Evolutionary conservation across 2,329 filamentous ascomycete species (phyloP), one percentile per base, ranked within the genome.

Genomic region (Aureobasidium mangrovei): DNA sequence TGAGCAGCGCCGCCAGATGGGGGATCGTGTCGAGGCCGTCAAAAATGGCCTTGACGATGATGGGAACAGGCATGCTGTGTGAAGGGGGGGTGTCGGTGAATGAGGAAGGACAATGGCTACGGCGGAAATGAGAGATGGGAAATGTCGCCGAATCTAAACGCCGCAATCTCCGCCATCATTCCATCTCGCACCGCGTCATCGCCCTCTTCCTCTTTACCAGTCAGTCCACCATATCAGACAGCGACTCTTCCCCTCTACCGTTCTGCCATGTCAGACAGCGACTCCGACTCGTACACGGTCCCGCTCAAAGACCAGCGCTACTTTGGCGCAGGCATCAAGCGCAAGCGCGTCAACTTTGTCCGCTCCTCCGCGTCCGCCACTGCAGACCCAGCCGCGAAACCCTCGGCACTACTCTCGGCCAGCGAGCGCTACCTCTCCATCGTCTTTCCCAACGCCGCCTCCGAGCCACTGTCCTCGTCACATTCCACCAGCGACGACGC

Each of bases 381-480:
- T 9, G 28, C 43, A n/a, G 3, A 4, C 1, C 18, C 24, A 3
- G 12, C 44, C 44, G 36, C 36, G 26, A 9, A 44, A 43, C 26
- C 26, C 12, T 38, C 28, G 24, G 18, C 48, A n/a, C 41, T 60
- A 5, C 29, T 47, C 43, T 60, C 60, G 40, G 61, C 58, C 33
- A 75, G 80, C 1, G 81, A 87, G 54, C 69, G 81, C 43, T 88
- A 89, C 61, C 76, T 87, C 28, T 80, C 77, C 57, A 76, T 88
- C 56, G 85, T 88, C 24, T 70, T 86, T n/a, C 73, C 74, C 1
- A 73, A 74, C 36, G 12, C 46, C 4, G 28, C 39, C n/a, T 52
- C 47, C 24, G 41, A 45, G 36, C 55, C 56, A 26, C 41, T 29
- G 6, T 35, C 53, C 1, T 56, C 63, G 18, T 18, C 18, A 18